Conservation (phyloP, 805 yeast species). For the Wickerhamiella australiensis region DNA sequence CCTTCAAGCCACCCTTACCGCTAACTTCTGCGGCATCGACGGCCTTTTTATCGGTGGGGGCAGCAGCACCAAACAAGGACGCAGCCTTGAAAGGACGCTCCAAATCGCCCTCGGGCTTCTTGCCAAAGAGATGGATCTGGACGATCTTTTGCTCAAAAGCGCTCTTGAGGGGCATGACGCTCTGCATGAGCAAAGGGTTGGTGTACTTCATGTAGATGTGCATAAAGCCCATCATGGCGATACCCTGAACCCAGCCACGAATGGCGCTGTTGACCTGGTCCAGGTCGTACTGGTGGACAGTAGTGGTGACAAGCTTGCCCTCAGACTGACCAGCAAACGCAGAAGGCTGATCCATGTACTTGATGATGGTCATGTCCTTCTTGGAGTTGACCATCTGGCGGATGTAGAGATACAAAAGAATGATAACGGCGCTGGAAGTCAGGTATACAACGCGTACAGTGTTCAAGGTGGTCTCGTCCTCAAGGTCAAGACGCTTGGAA, state of each 20-base stretch:
- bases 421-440: constrained; percentile 51
- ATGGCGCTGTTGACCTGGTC: constrained; percentile 68
- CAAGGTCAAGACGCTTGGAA: constrained; percentile 77
- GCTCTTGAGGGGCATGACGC: constrained; percentile 77
- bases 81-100: constrained; percentile 94
- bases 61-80: constrained; percentile 49
- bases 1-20: constrained; percentile 72
- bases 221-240: constrained; percentile 98
- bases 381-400: constrained; percentile 49
- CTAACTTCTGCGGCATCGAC: constrained; percentile 73
- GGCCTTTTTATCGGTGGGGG: constrained; percentile 72
- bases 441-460: constrained; percentile 66
- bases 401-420: constrained; percentile 54
- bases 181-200: constrained; percentile 92
- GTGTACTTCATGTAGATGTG: constrained; percentile 95
- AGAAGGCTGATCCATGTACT: constrained; percentile 77
- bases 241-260: constrained; percentile 72
- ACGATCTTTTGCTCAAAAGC: constrained; percentile 85
- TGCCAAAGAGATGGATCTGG: constrained; percentile 76
- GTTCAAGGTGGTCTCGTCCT: constrained; percentile 60
- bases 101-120: constrained; percentile 75
- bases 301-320: constrained; percentile 68
- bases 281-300: constrained; percentile 89
- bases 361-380: constrained; percentile 81
- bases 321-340: constrained; percentile 62